Conservation (phyloP, 192 early-diverging fungal species). For the Gamsiella multidivaricata region DNA sequence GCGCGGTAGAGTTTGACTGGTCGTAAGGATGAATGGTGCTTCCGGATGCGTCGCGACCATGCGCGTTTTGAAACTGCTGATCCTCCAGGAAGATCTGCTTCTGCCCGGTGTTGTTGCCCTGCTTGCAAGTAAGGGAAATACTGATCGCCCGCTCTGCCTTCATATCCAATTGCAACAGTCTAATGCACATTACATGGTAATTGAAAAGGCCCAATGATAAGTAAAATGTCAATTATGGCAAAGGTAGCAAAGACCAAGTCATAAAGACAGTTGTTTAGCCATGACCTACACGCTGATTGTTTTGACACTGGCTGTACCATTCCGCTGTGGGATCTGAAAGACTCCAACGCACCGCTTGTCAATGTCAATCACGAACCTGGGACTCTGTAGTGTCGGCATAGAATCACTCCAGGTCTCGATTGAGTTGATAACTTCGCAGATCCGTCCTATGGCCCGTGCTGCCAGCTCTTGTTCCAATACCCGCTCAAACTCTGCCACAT, state of each 20-base stretch:
- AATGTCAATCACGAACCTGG: slow-evolving; percentile 44
- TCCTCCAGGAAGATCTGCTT: slow-evolving; percentile 27
- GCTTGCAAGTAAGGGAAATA: slow-evolving; percentile 19
- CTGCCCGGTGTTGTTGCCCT: not conserved
- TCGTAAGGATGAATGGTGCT: slow-evolving; percentile 22
- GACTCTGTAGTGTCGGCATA: slow-evolving; percentile 12
- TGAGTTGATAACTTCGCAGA: slow-evolving; percentile 42
- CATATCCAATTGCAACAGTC: slow-evolving; percentile 15
- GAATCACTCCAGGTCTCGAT: slow-evolving; percentile 21
- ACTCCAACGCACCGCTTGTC: slow-evolving; percentile 48
- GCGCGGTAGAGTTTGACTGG: not conserved
- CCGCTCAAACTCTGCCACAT: slow-evolving; percentile 44
- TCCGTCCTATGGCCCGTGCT: slow-evolving; percentile 19
- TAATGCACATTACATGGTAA: not conserved
- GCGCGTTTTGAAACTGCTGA: slow-evolving; percentile 3
- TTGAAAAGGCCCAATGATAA: not conserved
- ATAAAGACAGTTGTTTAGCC: not conserved
- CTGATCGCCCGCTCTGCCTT: slow-evolving; percentile 21
- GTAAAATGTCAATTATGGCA: no score
- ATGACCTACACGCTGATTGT: slow-evolving; percentile 19
- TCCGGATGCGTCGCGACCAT: not conserved
- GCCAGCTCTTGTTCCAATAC: slow-evolving; percentile 37
- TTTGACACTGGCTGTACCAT: not conserved
- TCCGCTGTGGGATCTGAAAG: slow-evolving; percentile 16
- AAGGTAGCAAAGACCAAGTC: no score